phyloP scores from a whole-genome alignment of 371 early-diverging fungal genomes.

The Lichtheimia corymbifera region DNA sequence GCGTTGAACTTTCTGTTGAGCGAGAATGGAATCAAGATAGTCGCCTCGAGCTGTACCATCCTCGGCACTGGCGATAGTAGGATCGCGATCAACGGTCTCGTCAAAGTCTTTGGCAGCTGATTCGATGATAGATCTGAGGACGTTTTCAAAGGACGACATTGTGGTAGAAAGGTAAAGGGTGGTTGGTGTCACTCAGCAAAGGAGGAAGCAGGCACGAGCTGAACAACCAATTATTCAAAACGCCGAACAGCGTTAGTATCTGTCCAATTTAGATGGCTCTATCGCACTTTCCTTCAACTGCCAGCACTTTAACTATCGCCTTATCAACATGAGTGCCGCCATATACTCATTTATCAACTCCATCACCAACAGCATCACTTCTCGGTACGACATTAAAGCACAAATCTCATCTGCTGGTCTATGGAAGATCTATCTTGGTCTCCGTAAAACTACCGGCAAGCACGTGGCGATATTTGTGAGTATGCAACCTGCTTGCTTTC shows the following conservation, averaged over 20 bases:
- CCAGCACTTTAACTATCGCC: too few species aligned
- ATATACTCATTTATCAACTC: slow-evolving; percentile 54
- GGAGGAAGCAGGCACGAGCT: too few species aligned
- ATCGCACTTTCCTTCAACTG: too few species aligned
- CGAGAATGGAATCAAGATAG: slow-evolving; percentile 23
- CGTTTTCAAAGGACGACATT: slow-evolving; percentile 21
- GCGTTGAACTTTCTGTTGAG: slow-evolving; percentile 25
- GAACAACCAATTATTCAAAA: too few species aligned
- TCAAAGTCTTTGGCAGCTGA: slow-evolving; percentile 40
- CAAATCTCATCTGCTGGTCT: slow-evolving; percentile 62
- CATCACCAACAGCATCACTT: slow-evolving; percentile 49
- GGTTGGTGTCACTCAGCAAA: too few species aligned
- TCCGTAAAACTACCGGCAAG: slow-evolving; percentile 61
- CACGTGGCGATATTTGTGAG: slow-evolving; percentile 66
- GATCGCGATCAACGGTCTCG: slow-evolving; percentile 21
- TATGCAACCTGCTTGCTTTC: not conserved
- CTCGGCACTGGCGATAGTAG: slow-evolving; percentile 20
- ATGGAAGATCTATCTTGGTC: slow-evolving; percentile 69
- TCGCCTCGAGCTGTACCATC: slow-evolving; percentile 29
- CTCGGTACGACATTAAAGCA: slow-evolving; percentile 48
- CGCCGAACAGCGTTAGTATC: too few species aligned
- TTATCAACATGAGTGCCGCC: slow-evolving; percentile 42
- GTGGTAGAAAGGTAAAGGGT: too few species aligned
- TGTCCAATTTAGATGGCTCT: too few species aligned
- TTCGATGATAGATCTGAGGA: slow-evolving; percentile 24